These are phyloP conservation scores for Lobosporangium transversale DNA, from an alignment of 192 early-diverging fungal species.

Conservation along the genomic window DNA sequence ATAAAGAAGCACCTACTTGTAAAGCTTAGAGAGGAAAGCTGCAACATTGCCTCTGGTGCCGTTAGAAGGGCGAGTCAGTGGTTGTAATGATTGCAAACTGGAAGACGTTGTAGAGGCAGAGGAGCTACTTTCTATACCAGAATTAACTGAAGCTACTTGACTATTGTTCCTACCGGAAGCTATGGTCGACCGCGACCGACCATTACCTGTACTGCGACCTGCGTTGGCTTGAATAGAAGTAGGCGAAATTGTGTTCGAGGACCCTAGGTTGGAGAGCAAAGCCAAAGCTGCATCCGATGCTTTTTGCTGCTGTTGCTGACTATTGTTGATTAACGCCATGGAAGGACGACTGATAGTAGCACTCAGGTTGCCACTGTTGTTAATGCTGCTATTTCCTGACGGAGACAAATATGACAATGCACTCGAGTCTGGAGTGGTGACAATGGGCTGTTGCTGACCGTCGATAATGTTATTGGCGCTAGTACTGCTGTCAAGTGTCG, in stretches of 20 bases:
- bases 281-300: conserved; percentile 21
- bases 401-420: conserved; percentile 12
- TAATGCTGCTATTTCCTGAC: neutral
- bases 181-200: neutral
- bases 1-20: conserved; percentile 19
- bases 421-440: conserved; percentile 20
- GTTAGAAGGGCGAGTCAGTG: conserved; percentile 18
- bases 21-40: conserved; percentile 34
- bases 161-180: neutral
- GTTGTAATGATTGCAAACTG: conserved; percentile 25
- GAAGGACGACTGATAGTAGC: conserved; percentile 8
- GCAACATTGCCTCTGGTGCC: conserved; percentile 28
- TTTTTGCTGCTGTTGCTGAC: conserved; percentile 18
- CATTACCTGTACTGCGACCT: neutral
- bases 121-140: neutral
- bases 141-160: neutral
- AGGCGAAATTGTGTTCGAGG: neutral
- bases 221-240: neutral
- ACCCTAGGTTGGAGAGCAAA: conserved; percentile 10
- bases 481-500: neutral
- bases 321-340: conserved; percentile 14
- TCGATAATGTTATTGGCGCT: conserved; percentile 1
- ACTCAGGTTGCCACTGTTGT: too few species aligned
- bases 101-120: neutral
- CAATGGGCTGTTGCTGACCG: conserved; percentile 3